Evolutionary conservation across 2,329 filamentous ascomycete species (phyloP).

Genomic region (Colletotrichum scovillei): DNA sequence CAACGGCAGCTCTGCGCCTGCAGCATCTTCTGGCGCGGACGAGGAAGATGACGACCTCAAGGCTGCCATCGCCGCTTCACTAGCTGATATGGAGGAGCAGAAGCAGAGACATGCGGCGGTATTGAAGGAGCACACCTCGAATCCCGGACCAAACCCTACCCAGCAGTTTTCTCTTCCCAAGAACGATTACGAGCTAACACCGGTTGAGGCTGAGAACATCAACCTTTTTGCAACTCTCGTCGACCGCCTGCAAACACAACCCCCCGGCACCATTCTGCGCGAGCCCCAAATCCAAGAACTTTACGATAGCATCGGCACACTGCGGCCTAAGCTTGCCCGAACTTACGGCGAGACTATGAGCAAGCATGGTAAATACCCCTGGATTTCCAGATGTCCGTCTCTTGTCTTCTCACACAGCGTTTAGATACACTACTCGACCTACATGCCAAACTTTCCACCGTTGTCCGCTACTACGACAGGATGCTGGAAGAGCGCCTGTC

Average conservation of each 20-base stretch:
- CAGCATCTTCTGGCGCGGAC: conserved; percentile 65
- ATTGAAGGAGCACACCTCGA: conserved; percentile 81
- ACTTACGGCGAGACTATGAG: conserved; percentile 99
- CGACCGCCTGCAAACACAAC: conserved; percentile 93
- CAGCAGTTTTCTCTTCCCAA: conserved; percentile 75
- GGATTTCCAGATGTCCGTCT: neutral
- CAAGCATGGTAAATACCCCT: conserved; percentile 81
- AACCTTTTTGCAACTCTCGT: conserved; percentile 95
- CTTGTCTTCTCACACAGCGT: conserved; percentile 45
- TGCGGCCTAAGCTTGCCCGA: conserved; percentile 91
- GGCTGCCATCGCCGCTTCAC: conserved; percentile 92
- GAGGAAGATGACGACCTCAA: conserved; percentile 95
- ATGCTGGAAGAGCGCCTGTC: conserved; percentile 97
- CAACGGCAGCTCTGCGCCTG: conserved; percentile 47
- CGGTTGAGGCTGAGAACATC: conserved; percentile 96
- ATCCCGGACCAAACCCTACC: conserved; percentile 58
- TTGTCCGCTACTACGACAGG: conserved; percentile 96
- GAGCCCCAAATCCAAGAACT: conserved; percentile 98
- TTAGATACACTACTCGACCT: conserved; percentile 91
- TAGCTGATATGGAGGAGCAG: conserved; percentile 98
- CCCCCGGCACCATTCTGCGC: conserved; percentile 93
- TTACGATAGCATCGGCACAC: conserved; percentile 94
- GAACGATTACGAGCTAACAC: conserved; percentile 93
- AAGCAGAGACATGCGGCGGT: conserved; percentile 89
- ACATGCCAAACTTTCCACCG: conserved; percentile 93